Conservation (phyloP, 2,329 filamentous ascomycete genomes). For the Phialocephala sp. region DNA sequence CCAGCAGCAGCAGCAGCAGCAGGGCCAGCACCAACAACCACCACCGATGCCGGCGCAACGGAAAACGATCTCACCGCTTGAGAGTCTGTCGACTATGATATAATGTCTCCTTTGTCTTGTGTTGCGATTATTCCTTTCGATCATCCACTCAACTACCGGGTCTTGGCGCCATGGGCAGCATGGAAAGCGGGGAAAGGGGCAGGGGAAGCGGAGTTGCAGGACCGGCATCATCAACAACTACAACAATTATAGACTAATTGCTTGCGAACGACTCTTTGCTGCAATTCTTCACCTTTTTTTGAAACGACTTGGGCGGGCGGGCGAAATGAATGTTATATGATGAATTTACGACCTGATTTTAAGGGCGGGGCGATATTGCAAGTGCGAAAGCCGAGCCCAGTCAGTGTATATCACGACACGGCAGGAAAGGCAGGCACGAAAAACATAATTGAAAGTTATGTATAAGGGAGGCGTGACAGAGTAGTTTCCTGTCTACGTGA, state of each 20-base stretch:
- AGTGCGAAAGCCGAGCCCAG: not conserved
- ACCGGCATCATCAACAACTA: not conserved
- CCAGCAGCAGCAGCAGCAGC: conserved; percentile 11
- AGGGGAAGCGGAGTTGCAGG: conserved; percentile 4
- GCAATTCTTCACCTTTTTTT: conserved; percentile 6
- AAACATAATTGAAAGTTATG: conserved; percentile 21
- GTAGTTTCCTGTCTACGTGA: conserved; percentile 29
- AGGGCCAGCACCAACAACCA: conserved; percentile 14
- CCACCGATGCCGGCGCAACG: conserved; percentile 14
- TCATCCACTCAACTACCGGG: not conserved
- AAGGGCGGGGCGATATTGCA: not conserved
- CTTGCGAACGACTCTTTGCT: conserved; percentile 8
- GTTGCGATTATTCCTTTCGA: not conserved
- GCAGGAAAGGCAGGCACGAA: not conserved
- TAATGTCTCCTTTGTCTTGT: conserved; percentile 33
- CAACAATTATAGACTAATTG: conserved; percentile 12
- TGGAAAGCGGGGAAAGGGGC: conserved; percentile 1
- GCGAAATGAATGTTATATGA: conserved; percentile 14
- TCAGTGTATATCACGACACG: not conserved
- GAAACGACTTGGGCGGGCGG: conserved; percentile 13
- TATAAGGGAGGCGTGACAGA: conserved; percentile 28
- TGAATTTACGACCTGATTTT: conserved; percentile 23
- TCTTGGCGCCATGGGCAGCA: conserved; percentile 6
- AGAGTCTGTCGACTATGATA: conserved; percentile 55
- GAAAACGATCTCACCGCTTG: conserved; percentile 46